Evolutionary conservation across 176 grass and related monocot species (phyloP).

Genomic region (Phoenix roebelenii): DNA sequence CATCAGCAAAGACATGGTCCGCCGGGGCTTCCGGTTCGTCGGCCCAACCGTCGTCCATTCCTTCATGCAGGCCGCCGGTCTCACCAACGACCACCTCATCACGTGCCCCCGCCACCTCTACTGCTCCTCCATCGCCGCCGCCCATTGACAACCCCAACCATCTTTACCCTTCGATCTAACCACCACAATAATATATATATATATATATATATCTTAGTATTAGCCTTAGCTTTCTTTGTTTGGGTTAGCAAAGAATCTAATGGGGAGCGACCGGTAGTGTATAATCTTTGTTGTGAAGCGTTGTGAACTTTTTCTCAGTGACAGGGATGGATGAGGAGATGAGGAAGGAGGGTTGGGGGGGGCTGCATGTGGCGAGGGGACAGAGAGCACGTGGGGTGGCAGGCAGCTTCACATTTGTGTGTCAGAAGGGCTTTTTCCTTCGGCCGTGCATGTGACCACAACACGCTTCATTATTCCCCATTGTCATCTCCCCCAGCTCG

Average conservation of each 20-base stretch:
- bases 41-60: constrained; percentile 90
- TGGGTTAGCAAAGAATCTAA: not conserved
- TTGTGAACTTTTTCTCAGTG: no score
- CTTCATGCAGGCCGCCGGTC: constrained; percentile 90
- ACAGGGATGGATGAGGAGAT: no score
- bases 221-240: no score
- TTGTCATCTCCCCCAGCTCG: not conserved
- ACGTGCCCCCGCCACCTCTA: constrained; percentile 81
- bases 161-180: constrained; percentile 23
- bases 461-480: constrained; percentile 2
- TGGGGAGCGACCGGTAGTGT: not conserved
- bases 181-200: not conserved
- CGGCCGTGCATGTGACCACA: constrained; percentile 17
- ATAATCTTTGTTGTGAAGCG: not conserved
- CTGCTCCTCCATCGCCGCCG: constrained; percentile 21
- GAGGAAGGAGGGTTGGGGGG: no score
- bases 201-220: no score
- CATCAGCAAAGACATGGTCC: constrained; percentile 98
- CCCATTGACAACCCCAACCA: constrained; percentile 6
- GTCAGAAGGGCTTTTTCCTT: constrained; percentile 3
- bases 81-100: constrained; percentile 94
- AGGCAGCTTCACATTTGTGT: constrained; percentile 15
- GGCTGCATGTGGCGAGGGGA: no score
- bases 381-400: constrained; percentile 3
- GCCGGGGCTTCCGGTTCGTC: constrained; percentile 74